A percentile compares a stretch with the other conserved stretches of the same genome.
These are phyloP conservation scores for Lecanicillium sp. DNA, from an alignment of 2,329 filamentous ascomycete genomes.

Conservation along the genomic window DNA sequence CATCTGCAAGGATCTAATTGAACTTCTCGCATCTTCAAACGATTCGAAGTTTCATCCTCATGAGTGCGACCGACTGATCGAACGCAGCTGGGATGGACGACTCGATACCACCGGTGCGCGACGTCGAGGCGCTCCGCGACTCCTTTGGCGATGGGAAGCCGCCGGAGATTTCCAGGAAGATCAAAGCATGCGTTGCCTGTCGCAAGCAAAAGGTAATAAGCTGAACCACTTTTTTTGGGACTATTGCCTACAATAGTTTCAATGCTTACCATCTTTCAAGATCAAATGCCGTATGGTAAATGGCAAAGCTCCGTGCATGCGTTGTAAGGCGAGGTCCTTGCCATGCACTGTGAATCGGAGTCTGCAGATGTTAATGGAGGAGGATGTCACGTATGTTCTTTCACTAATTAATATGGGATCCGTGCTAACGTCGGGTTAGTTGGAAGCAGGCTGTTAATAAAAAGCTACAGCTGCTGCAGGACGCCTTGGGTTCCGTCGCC, in stretches of 20 bases:
- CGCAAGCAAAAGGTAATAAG: constrained; percentile 28
- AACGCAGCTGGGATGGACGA: not conserved
- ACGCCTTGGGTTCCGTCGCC: constrained; percentile 15
- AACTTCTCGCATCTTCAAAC: no score
- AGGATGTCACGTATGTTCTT: constrained; percentile 21
- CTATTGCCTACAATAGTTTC: not conserved
- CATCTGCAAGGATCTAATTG: no score
- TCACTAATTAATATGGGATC: no score
- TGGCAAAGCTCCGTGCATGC: constrained; percentile 25
- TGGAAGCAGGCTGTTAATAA: constrained; percentile 30
- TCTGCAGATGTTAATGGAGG: constrained; percentile 31
- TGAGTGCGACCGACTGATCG: no score
- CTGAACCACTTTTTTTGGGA: no score
- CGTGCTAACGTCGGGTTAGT: no score
- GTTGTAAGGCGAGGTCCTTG: constrained; percentile 29
- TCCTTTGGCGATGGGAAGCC: constrained; percentile 26
- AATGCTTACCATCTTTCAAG: constrained; percentile 9
- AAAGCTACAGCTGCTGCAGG: constrained; percentile 26
- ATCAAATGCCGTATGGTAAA: constrained; percentile 32
- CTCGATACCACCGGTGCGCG: not conserved
- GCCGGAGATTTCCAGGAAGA: constrained; percentile 24
- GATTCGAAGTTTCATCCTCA: no score
- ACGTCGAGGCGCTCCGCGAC: constrained; percentile 18
- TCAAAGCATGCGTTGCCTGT: constrained; percentile 28
- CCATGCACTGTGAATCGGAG: constrained; percentile 32